A percentile compares a stretch with the other conserved stretches of the same genome.
These are phyloP conservation scores for Thelephora aurantiotincta DNA, from an alignment of 768 basidiomycete genomes.

Conservation along the genomic window DNA sequence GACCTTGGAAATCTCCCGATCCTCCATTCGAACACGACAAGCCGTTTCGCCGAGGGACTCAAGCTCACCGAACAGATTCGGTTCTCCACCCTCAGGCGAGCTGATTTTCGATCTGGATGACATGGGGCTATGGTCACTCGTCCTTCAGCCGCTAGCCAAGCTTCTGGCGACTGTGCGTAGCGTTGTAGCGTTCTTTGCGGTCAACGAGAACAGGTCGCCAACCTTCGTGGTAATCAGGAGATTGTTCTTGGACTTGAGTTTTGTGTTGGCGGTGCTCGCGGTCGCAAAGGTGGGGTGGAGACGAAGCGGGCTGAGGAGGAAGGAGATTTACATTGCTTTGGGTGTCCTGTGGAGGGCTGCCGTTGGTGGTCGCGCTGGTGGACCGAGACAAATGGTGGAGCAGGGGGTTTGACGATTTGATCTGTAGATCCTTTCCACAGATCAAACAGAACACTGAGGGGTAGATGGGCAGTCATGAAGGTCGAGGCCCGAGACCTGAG, in stretches of 20 bases:
- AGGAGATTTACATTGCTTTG: slow-evolving; percentile 55
- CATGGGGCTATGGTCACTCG: slow-evolving; percentile 70
- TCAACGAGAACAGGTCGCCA: slow-evolving; percentile 48
- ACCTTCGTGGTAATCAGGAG: slow-evolving; percentile 55
- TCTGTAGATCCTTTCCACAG: neutral
- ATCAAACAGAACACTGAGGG: no score
- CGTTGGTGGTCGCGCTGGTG: slow-evolving; percentile 38
- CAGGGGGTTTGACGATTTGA: neutral
- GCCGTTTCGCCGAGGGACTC: slow-evolving; percentile 7
- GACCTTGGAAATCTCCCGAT: slow-evolving; percentile 36
- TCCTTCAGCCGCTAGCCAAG: slow-evolving; percentile 50
- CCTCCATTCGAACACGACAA: neutral
- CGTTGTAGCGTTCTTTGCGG: slow-evolving; percentile 42
- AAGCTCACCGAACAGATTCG: slow-evolving; percentile 9
- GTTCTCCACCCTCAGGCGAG: slow-evolving; percentile 12
- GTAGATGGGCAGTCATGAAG: no score
- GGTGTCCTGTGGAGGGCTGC: slow-evolving; percentile 58
- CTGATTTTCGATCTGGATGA: slow-evolving; percentile 57
- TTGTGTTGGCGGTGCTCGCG: slow-evolving; percentile 52
- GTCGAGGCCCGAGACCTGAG: no score
- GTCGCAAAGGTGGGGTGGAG: slow-evolving; percentile 47
- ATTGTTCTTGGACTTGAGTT: slow-evolving; percentile 66
- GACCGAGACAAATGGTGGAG: slow-evolving; percentile 31
- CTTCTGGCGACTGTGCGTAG: slow-evolving; percentile 33
- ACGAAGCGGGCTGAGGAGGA: slow-evolving; percentile 51